Base-by-base conservation (phyloP, 352 stramenopile genomes). In the Blastocystis sp. region DNA sequence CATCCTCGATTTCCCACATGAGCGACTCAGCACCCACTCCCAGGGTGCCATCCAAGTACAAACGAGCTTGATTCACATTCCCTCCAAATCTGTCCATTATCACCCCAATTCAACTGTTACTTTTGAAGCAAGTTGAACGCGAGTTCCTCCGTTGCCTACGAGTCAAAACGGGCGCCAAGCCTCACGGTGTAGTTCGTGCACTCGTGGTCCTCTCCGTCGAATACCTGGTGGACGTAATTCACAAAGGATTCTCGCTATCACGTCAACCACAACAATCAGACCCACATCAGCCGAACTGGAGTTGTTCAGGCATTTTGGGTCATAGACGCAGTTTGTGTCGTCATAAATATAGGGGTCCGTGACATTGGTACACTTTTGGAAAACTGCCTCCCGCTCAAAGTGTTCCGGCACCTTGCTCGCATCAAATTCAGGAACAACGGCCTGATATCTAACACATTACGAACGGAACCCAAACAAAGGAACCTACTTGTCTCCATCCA, bases 391-490 rank as follows among this genome's bases (percentile, higher is more conserved):
- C 59, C 29, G 1, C 9, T 10, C 33, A 78, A 31, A 78, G 29
- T 59, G 67, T 59, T 78, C 37, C 59, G 24, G 39, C 29, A 59
- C 37, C 21, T 33, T 21, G 6, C 24, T 39, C 31, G 39, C 24
- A 16, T 80, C 39, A 80, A 65, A 80, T 1, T 29, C 45, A 0
- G 69, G 69, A 45, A 80, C 69, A 24, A 35, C 41, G 3, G 69
- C 69, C 39, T 80, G 69, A 33, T 80, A 80, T 63, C 69, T 80
- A 45, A 6, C 16, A 6, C 39, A 0, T 80, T 55, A 55, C 45
- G 16, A 6, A 55, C 9, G 16, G 16, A 60, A 33, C 29, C 21
- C 12, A 4, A 26, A 13, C 12, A 1, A 80, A 45, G 13, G 2
- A 19, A 35, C 33, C 10, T 29, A 80, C 69, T 37, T 80, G 6